Conservation (phyloP, 164 flowering plant species). For the Pachysandra terminalis region DNA sequence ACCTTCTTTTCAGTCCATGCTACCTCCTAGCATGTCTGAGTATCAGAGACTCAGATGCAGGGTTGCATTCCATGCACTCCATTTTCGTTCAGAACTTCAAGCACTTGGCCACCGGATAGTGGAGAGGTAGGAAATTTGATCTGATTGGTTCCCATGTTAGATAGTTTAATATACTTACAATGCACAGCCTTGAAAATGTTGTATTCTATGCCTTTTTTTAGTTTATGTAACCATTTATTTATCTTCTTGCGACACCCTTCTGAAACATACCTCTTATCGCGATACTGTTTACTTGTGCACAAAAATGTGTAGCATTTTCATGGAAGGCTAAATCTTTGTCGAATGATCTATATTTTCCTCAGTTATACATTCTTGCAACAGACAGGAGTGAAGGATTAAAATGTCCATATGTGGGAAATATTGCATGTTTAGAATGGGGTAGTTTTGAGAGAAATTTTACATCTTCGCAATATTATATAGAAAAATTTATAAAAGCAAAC, state of each 20-base stretch:
- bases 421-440: no score
- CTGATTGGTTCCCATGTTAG: not conserved
- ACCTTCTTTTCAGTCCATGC: slow-evolving; percentile 57
- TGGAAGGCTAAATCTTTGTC: not conserved
- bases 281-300: not conserved
- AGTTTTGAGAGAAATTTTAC: not conserved
- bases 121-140: slow-evolving; percentile 49
- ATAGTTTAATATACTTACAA: no score
- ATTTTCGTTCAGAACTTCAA: slow-evolving; percentile 76
- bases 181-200: not conserved
- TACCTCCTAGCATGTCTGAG: slow-evolving; percentile 80
- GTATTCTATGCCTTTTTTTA: not conserved
- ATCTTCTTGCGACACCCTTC: not conserved
- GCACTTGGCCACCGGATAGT: slow-evolving; percentile 69
- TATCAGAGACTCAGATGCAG: slow-evolving; percentile 94
- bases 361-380: no score
- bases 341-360: no score
- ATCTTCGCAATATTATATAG: not conserved
- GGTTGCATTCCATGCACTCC: slow-evolving; percentile 94
- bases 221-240: no score
- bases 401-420: no score
- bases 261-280: not conserved
- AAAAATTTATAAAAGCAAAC: no score
- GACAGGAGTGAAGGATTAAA: no score
- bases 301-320: no score